A percentile compares a stretch with the other conserved stretches of the same genome.
phyloP scores from a whole-genome alignment of 176 grass and related monocot genomes.

The Oryza australiensis region DNA sequence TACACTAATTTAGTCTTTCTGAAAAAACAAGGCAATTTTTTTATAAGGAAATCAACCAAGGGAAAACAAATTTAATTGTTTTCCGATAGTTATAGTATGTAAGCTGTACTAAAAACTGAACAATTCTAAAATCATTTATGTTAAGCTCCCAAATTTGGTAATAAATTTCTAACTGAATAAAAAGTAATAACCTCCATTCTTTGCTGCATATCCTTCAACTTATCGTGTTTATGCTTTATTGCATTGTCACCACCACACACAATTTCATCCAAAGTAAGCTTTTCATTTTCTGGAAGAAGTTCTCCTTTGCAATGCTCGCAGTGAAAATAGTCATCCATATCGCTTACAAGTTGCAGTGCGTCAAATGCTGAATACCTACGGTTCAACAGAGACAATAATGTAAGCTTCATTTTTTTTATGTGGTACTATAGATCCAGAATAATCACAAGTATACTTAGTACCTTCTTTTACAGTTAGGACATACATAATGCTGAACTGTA shows the following conservation, averaged over 20 bases:
- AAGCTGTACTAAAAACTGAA: too few species aligned
- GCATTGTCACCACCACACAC: neutral
- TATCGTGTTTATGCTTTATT: neutral
- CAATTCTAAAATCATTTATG: too few species aligned
- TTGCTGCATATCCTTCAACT: neutral
- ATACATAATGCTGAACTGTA: conserved; percentile 58
- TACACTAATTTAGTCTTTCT: too few species aligned
- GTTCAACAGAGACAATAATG: too few species aligned
- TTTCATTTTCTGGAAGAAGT: neutral
- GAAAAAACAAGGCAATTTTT: too few species aligned
- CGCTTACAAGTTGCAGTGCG: neutral
- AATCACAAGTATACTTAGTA: neutral
- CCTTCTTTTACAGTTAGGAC: conserved; percentile 41
- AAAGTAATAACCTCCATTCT: neutral
- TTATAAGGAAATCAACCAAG: too few species aligned
- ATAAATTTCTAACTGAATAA: too few species aligned
- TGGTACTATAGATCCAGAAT: too few species aligned
- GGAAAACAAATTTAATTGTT: too few species aligned
- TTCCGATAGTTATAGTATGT: too few species aligned
- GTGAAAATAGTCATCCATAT: neutral
- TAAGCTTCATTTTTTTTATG: too few species aligned
- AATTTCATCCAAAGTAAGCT: neutral
- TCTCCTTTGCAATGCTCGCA: neutral
- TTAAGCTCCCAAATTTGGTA: too few species aligned
- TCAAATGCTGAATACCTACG: neutral